phyloP scores from a whole-genome alignment of 129 eudicot genomes.

The Rutidosis leptorrhynchoides region DNA sequence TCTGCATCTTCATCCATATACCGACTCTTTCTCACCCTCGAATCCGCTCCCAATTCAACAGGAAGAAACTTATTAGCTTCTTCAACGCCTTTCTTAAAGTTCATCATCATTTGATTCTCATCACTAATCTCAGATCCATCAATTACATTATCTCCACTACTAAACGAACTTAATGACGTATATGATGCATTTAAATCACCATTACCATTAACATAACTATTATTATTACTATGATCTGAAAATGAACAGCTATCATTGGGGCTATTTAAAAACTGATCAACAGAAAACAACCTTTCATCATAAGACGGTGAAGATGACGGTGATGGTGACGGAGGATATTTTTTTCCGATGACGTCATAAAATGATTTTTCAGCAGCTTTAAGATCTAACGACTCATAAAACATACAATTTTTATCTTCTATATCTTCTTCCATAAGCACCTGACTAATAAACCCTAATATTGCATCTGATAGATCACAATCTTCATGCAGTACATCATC shows the following conservation, averaged over 20 bases:
- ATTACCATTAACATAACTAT: slow-evolving; percentile 24
- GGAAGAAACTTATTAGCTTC: slow-evolving; percentile 77
- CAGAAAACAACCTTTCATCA: slow-evolving; percentile 25
- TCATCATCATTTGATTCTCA: slow-evolving; percentile 49
- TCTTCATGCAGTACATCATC: slow-evolving; percentile 59
- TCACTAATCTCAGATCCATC: slow-evolving; percentile 38
- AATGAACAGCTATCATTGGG: slow-evolving; percentile 16
- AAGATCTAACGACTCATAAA: slow-evolving; percentile 50
- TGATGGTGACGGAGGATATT: slow-evolving; percentile 51
- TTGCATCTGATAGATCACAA: slow-evolving; percentile 60
- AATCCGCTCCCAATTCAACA: background rate
- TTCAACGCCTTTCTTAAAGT: slow-evolving; percentile 58
- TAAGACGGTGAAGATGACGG: background rate
- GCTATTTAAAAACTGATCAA: slow-evolving; percentile 26
- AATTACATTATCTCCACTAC: slow-evolving; percentile 30
- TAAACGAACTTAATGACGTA: slow-evolving; percentile 23
- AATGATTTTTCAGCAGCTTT: slow-evolving; percentile 67
- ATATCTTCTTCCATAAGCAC: slow-evolving; percentile 68
- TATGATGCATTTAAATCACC: slow-evolving; percentile 28
- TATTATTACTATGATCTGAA: slow-evolving; percentile 10
- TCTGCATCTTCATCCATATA: slow-evolving; percentile 13
- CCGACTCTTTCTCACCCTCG: slow-evolving; percentile 51
- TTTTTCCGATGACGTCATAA: slow-evolving; percentile 52
- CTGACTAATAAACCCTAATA: slow-evolving; percentile 48
- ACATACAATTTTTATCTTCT: slow-evolving; percentile 45